Percentiles rank a stretch among this genome's conserved stretches.
Conservation (phyloP, 257 asterid genomes). For the Penstemon newberryi region DNA sequence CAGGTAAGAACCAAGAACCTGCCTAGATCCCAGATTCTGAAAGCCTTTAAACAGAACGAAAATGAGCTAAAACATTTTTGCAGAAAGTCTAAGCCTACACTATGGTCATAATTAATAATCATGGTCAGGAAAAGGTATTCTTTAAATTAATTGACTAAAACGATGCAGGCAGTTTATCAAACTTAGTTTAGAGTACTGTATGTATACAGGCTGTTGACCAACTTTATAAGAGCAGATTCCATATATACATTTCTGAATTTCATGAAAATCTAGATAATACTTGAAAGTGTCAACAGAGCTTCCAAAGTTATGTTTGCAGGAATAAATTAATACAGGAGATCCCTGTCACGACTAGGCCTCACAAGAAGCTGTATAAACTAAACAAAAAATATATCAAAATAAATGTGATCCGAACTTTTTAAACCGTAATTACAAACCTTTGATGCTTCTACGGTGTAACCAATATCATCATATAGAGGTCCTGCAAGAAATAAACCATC, state of each 20-base stretch:
- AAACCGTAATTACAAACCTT: slow-evolving; percentile 56
- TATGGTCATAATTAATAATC: not conserved
- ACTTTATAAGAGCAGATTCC: slow-evolving; percentile 12
- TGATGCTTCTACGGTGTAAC: slow-evolving; percentile 72
- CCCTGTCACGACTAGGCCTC: slow-evolving; percentile 13
- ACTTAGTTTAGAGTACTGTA: slow-evolving; percentile 1
- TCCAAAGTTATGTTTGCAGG: slow-evolving; percentile 11
- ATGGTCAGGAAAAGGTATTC: not conserved
- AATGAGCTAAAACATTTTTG: not conserved
- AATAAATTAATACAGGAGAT: not conserved
- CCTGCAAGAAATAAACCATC: slow-evolving; percentile 85
- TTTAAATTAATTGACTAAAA: not conserved
- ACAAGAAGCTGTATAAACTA: slow-evolving; percentile 21
- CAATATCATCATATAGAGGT: slow-evolving; percentile 90
- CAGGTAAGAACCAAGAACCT: not conserved
- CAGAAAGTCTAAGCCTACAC: not conserved
- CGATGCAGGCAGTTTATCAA: not conserved
- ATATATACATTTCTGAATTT: slow-evolving; percentile 6
- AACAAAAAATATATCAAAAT: not conserved
- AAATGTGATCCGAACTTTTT: slow-evolving; percentile 21
- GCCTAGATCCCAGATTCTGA: not conserved
- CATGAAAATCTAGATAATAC: not conserved
- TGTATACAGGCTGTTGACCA: slow-evolving; percentile 7
- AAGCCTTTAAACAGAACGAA: not conserved
- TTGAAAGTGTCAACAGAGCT: not conserved